These are phyloP conservation scores for Pisolithus marmoratus DNA, from an alignment of 768 basidiomycete species.

Conservation along the genomic window DNA sequence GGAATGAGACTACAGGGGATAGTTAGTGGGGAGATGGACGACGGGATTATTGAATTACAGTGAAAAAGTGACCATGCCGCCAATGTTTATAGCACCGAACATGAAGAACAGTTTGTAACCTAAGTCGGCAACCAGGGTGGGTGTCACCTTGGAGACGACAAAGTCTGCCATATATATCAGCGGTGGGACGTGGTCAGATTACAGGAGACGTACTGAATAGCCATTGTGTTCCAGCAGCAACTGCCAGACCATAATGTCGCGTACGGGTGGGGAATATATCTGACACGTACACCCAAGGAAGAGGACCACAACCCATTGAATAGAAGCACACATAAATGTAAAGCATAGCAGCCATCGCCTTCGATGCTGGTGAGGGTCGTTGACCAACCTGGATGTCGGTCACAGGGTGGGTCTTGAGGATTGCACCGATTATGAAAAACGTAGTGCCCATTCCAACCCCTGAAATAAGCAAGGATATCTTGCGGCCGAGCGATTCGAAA, in stretches of 20 bases:
- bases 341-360: slow-evolving; percentile 82
- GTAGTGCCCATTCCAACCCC: slow-evolving; percentile 39
- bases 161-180: slow-evolving; percentile 44
- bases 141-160: slow-evolving; percentile 63
- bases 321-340: slow-evolving; percentile 89
- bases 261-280: slow-evolving; percentile 88
- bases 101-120: slow-evolving; percentile 60
- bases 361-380: slow-evolving; percentile 40
- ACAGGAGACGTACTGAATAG: slow-evolving; percentile 54
- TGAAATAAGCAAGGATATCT: slow-evolving; percentile 43
- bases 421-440: slow-evolving; percentile 82
- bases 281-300: slow-evolving; percentile 62
- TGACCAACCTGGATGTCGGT: slow-evolving; percentile 33
- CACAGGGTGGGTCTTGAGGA: slow-evolving; percentile 70
- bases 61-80: slow-evolving; percentile 62
- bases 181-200: slow-evolving; percentile 25
- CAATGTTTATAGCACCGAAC: slow-evolving; percentile 35
- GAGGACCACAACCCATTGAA: slow-evolving; percentile 81
- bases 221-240: slow-evolving; percentile 79
- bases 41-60: slow-evolving; percentile 36
- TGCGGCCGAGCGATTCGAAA: slow-evolving; percentile 46
- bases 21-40: not conserved
- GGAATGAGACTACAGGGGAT: slow-evolving; percentile 42
- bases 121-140: slow-evolving; percentile 48
- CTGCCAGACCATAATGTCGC: slow-evolving; percentile 71